Conservation (phyloP, 257 asterid genomes). For the Ballota nigra region DNA sequence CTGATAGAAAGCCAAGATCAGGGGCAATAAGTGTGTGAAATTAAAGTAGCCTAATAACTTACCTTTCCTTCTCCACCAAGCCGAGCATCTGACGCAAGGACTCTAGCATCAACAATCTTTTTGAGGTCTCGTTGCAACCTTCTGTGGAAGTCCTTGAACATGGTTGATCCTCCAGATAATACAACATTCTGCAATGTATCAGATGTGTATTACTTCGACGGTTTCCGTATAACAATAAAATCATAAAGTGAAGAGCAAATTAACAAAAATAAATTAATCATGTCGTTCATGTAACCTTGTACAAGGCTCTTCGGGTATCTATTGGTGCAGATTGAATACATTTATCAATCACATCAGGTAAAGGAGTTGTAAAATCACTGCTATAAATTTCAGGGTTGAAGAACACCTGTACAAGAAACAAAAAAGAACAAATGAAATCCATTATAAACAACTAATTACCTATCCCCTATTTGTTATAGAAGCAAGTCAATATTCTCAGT, state of each 20-base stretch:
- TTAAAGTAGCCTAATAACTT: slow-evolving; percentile 21
- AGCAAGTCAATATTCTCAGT: neutral
- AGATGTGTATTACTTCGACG: slow-evolving; percentile 16
- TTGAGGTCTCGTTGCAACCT: slow-evolving; percentile 87
- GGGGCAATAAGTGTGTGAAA: neutral
- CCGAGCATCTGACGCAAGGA: slow-evolving; percentile 62
- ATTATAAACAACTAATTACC: neutral
- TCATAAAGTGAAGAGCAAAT: slow-evolving; percentile 13
- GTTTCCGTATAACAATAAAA: slow-evolving; percentile 6
- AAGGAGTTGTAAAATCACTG: slow-evolving; percentile 71
- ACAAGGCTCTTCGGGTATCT: slow-evolving; percentile 95
- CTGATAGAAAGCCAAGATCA: slow-evolving; percentile 6
- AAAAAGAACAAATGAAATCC: neutral
- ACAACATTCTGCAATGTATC: slow-evolving; percentile 69
- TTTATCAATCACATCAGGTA: slow-evolving; percentile 83
- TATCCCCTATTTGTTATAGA: neutral
- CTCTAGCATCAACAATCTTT: slow-evolving; percentile 87
- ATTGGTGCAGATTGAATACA: slow-evolving; percentile 98
- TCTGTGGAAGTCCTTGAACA: slow-evolving; percentile 90
- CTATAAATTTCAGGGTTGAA: slow-evolving; percentile 89
- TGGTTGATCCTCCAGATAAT: slow-evolving; percentile 93
- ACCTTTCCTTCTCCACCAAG: slow-evolving; percentile 71
- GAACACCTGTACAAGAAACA: slow-evolving; percentile 62
- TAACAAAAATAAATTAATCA: slow-evolving; percentile 11
- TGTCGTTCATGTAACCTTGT: slow-evolving; percentile 62